Conservation (phyloP, 345 rosid species). For the Ceriops zippeliana region DNA sequence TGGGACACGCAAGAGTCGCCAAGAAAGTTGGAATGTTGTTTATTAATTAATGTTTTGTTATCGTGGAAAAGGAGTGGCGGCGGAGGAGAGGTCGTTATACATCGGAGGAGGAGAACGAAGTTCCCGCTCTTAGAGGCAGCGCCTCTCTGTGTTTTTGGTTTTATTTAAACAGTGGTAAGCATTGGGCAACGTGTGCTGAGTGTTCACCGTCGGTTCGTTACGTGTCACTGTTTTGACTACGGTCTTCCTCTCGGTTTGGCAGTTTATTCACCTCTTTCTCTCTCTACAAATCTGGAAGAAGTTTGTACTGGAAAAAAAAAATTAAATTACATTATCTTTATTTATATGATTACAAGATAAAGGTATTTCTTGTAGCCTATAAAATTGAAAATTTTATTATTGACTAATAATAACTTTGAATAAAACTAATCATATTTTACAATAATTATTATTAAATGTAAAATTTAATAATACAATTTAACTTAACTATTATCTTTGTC, state of each 20-base stretch:
- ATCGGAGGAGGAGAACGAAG: neutral
- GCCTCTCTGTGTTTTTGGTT: neutral
- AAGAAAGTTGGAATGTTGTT: neutral
- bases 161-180: neutral
- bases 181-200: constrained; percentile 15
- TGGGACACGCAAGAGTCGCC: neutral
- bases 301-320: neutral
- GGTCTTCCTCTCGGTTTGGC: neutral
- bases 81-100: neutral
- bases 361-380: too few species aligned
- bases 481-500: too few species aligned
- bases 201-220: neutral
- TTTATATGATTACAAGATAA: neutral
- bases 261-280: neutral
- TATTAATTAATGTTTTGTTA: neutral
- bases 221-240: constrained; percentile 19
- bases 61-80: neutral
- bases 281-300: neutral
- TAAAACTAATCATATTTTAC: too few species aligned
- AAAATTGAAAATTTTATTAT: too few species aligned
- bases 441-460: too few species aligned
- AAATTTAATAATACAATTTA: too few species aligned
- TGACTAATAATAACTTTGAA: too few species aligned
- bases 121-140: constrained; percentile 17
- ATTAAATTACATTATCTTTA: neutral